Base-by-base conservation (phyloP, 1,139 yeast species). In the Oligophagozyma castellii region DNA sequence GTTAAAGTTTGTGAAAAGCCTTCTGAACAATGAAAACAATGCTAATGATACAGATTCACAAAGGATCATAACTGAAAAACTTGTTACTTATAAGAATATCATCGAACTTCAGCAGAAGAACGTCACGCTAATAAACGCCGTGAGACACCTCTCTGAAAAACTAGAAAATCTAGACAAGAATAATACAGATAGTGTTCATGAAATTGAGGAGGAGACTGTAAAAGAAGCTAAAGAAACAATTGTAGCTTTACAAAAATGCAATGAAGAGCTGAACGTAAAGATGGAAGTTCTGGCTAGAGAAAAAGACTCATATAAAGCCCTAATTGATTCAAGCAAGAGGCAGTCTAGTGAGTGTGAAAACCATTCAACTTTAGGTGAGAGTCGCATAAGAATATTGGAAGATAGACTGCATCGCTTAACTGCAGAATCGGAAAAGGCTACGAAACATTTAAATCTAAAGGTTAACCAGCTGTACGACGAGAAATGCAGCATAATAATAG, bases 161-260 rank as follows among this genome's bases (percentile, higher is more conserved):
- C 59, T 84, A 39, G 95, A 86, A 46, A 47, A 49, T 34, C 41
- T 39, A 7, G 22, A 48, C 51, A 24, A 52, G 58, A 16, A 24
- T 11, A 5, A 57, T 61, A 31, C 63, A 29, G 14, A 16, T 64
- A 25, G 61, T 58, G 30, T 55, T 66, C 35, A 63, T 62, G 22
- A 56, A 58, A 11, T 43, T 20, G 81, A 73, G 44, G 63, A 68
- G n/a, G 59, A 63, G 7, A 79, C 78, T 1, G 62, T 76, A 6
- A 66, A 65, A 29, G 92, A 77, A 39, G 94, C 95, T 3, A 73
- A 73, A 36, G 73, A 73, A 26, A 84, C 92, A 0, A 76, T 84
- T 25, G 49, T 68, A 23, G 63, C 71, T 2, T 58, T 84, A 31
- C 74, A 79, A 47, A 67, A 71, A 7, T 79, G 78, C 39, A 55